Base-by-base conservation (phyloP, 208 protist species). In the Sergeia podlipaevii region DNA sequence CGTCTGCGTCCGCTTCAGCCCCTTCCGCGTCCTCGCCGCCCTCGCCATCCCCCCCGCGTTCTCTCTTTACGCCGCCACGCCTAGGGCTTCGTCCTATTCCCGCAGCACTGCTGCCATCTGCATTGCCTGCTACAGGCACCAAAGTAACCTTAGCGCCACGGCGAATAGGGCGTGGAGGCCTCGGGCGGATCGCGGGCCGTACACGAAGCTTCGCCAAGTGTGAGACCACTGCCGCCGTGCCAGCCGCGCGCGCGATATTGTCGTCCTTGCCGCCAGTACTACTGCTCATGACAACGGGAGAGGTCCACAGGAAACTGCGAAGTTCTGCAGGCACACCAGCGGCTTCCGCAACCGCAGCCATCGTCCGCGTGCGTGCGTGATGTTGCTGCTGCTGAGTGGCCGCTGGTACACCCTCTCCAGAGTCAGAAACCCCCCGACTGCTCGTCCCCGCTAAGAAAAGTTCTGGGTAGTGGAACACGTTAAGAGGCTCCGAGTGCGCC, bases 401-500 rank as follows among this genome's bases (percentile, higher is more conserved):
- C 54, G 42, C 49, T 41, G 21, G 28, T 27, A 11, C 32, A 38
- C 17, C 33, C 27, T 32, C 10, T 17, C 17, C 27, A 13, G n/a
- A 36, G 1, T 32, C 10, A 11, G 3, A n/a, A 6, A 2, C 17
- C 5, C 17, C 15, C 24, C 13, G 15, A 29, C 10, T 0, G 34
- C 36, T 45, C 27, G 10, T 4, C 60, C 62, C 32, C 33, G 24
- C 43, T 17, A 54, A 29, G 30, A 85, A 51, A 24, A 92, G 42
- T 37, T 65, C 30, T 0, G 63, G 74, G 62, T 92, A 92, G 74
- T 92, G 85, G 10, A 92, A 66, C n/a, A 72, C 48, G 47, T 92
- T 92, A 18, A 89, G 66, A 20, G 78, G 72, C 65, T 86, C 80
- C 27, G 41, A 60, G 30, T 54, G 36, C 6, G 44, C n/a, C 30